Evolutionary conservation across 371 early-diverging fungal species (phyloP).

Genomic region (Mucor indicus): DNA sequence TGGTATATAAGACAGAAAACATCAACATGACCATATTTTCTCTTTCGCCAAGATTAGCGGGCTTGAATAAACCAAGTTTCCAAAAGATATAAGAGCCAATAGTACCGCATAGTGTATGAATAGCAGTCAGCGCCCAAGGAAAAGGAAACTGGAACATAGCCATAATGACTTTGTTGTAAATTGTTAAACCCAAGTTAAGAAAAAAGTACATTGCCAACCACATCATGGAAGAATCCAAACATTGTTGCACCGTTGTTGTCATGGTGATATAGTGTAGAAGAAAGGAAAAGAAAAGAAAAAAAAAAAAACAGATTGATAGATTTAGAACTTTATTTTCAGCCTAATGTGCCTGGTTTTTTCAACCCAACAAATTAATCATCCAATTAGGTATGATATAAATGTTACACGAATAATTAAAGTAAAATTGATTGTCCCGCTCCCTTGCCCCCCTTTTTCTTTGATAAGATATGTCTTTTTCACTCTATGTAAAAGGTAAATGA

Average conservation of each 20-base stretch:
- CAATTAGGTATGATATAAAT: too few species aligned
- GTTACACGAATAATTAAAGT: too few species aligned
- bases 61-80: conserved; percentile 57
- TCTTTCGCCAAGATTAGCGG: conserved; percentile 53
- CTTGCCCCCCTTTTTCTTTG: too few species aligned
- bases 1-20: conserved; percentile 85
- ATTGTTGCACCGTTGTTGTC: conserved; percentile 9
- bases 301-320: too few species aligned
- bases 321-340: too few species aligned
- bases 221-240: conserved; percentile 46
- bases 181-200: conserved; percentile 76
- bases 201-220: conserved; percentile 76
- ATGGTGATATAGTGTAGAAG: too few species aligned
- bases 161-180: conserved; percentile 86
- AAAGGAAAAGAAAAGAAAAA: too few species aligned
- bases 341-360: too few species aligned
- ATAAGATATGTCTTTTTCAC: too few species aligned
- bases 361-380: too few species aligned
- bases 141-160: conserved; percentile 72
- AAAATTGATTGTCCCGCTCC: too few species aligned
- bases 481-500: too few species aligned
- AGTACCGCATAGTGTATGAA: conserved; percentile 75
- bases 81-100: conserved; percentile 62
- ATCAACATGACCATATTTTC: conserved; percentile 71
- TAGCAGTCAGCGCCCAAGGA: conserved; percentile 88